Conservation (phyloP, 257 asterid species). For the Solanum piurae region DNA sequence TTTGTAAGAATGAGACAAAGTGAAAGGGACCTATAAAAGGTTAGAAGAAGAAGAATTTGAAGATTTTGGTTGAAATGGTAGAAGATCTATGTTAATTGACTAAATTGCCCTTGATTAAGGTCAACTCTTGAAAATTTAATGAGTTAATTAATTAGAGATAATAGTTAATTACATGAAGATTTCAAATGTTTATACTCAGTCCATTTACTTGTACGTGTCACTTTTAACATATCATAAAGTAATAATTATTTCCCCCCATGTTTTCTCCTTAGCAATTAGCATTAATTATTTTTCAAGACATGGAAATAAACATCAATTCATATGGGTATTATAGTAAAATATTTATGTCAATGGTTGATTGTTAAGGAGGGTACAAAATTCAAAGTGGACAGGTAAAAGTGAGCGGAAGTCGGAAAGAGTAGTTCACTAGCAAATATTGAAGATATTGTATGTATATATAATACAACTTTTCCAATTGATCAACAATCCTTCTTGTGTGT, state of each 20-base stretch:
- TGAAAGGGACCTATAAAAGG: not conserved
- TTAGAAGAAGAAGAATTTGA: not conserved
- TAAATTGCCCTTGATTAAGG: not conserved
- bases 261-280: not conserved
- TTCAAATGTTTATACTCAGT: not conserved
- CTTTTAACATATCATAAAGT: too few relatives aligned
- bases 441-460: too few relatives aligned
- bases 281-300: too few relatives aligned
- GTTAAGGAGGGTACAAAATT: not conserved
- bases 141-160: not conserved
- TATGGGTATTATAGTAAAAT: not conserved
- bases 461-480: not conserved
- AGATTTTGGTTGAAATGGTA: not conserved
- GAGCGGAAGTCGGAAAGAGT: too few relatives aligned
- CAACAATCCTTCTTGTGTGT: too few relatives aligned
- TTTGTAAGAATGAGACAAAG: slow-evolving; percentile 1
- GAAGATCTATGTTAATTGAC: not conserved
- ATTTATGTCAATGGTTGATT: not conserved
- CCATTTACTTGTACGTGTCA: not conserved
- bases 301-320: too few relatives aligned
- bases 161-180: not conserved
- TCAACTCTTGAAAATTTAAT: not conserved
- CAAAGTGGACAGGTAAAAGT: not conserved
- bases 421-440: not conserved
- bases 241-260: not conserved